A percentile compares a stretch with the other conserved stretches of the same genome.
phyloP scores from a whole-genome alignment of 345 rosid species.

The Excoecaria cochinchinensis region DNA sequence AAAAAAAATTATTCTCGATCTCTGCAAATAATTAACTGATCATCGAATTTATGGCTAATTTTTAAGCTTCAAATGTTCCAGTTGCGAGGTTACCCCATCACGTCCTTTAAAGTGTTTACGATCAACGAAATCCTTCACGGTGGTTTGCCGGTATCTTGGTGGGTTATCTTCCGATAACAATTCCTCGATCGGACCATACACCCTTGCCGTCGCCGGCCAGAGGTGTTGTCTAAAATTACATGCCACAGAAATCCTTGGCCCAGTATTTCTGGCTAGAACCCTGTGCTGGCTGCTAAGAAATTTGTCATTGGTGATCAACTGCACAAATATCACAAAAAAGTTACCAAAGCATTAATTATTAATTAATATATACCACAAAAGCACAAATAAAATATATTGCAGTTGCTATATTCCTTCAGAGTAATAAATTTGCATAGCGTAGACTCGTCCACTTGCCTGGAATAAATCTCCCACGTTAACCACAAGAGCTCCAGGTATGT shows the following conservation, averaged over 20 bases:
- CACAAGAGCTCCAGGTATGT: neutral
- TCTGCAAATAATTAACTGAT: too few relatives aligned
- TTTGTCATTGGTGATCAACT: conserved; percentile 14
- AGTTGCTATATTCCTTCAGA: too few relatives aligned
- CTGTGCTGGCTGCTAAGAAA: conserved; percentile 14
- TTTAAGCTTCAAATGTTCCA: neutral
- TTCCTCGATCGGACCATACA: conserved; percentile 22
- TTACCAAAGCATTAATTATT: too few relatives aligned
- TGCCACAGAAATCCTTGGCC: conserved; percentile 25
- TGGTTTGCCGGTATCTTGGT: conserved; percentile 3
- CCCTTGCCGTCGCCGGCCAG: neutral
- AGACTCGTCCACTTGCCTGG: neutral
- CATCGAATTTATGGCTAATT: too few relatives aligned
- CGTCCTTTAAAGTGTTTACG: neutral
- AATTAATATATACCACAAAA: too few relatives aligned
- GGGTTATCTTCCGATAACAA: conserved; percentile 19
- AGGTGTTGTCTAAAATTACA: conserved; percentile 2
- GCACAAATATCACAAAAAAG: neutral
- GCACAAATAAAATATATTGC: too few relatives aligned
- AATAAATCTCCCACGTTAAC: neutral
- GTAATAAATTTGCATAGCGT: too few relatives aligned
- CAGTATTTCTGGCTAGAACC: neutral
- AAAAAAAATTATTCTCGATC: too few relatives aligned
- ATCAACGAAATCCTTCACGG: neutral
- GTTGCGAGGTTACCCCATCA: neutral